Conservation (phyloP, 2,329 filamentous ascomycete genomes). For the Neonectria magnoliae region DNA sequence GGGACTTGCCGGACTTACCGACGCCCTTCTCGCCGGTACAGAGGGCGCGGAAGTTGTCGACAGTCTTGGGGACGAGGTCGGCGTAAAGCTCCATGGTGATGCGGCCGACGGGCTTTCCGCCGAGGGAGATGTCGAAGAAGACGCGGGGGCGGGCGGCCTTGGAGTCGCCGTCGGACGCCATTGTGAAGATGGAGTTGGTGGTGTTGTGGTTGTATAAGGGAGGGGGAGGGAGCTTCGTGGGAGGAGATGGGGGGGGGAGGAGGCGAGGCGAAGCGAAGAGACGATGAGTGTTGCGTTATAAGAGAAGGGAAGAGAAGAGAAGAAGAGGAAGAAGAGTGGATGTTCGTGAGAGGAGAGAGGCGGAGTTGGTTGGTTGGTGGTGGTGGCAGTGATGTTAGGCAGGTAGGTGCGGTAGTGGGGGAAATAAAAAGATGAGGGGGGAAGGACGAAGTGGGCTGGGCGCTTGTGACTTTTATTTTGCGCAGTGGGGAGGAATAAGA, state of each 20-base stretch:
- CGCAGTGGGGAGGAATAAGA: background rate
- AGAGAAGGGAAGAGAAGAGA: background rate
- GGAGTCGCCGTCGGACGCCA: slow-evolving; percentile 54
- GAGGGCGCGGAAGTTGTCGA: slow-evolving; percentile 93
- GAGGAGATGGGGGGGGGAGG: background rate
- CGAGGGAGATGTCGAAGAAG: slow-evolving; percentile 93
- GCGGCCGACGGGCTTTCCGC: slow-evolving; percentile 76
- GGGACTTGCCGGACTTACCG: slow-evolving; percentile 82
- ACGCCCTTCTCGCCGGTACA: slow-evolving; percentile 95
- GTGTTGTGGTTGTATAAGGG: background rate
- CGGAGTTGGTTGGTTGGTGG: slow-evolving; percentile 11
- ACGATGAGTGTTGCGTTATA: background rate
- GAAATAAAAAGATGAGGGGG: slow-evolving; percentile 6
- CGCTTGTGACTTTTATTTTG: slow-evolving; percentile 10
- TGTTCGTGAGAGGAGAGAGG: slow-evolving; percentile 17
- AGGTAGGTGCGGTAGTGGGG: slow-evolving; percentile 7
- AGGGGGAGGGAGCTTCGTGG: no score
- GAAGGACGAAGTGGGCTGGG: background rate
- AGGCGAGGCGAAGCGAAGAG: background rate
- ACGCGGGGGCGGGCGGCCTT: slow-evolving; percentile 77
- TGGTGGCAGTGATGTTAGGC: background rate
- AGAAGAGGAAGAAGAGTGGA: background rate
- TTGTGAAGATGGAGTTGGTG: slow-evolving; percentile 36
- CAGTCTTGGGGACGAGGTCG: slow-evolving; percentile 88
- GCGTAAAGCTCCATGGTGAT: slow-evolving; percentile 86